Base-by-base conservation (phyloP, 2,329 filamentous ascomycete species). In the Pochonia chlamydosporia region DNA sequence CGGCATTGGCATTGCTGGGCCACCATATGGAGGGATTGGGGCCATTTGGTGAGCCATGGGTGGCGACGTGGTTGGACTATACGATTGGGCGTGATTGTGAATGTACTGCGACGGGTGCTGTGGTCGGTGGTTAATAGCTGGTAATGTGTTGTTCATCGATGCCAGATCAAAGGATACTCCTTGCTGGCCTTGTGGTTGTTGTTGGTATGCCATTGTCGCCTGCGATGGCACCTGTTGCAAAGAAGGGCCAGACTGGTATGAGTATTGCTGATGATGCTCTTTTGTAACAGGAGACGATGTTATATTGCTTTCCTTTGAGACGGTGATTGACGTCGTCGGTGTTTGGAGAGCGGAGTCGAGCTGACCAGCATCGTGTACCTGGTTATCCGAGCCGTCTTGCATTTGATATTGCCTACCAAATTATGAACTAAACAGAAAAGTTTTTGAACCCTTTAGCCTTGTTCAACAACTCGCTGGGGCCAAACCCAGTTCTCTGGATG, bases 121-220 rank as follows among this genome's bases (percentile, higher is more conserved):
- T 25, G 62, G 60, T 48, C 66, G 66, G 54, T 71, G 74, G 6
- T 56, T 59, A 21, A 61, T 50, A 28, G 67, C 65, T 0, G 75
- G 74, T 25, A 78, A 61, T 42, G 71, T 59, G 52, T 63, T 69
- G 25, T 63, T 61, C 65, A 79, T 68, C 14, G 62, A 52, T 18
- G 55, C 60, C 74, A 78, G 75, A 53, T 73, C 74, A 59, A 74
- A 79, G 7, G 66, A n/a, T n/a, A n/a, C 61, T 4, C 54, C 65
- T 40, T 56, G 54, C 13, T 57, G 55, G 26, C 48, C 46, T 2
- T 48, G 54, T 4, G 54, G 44, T 28, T 50, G 51, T 16, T 56
- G 51, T 31, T 62, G 59, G 39, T 63, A 59, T 43, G 63, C 53
- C 65, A 73, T 71, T 46, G 72, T 69, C 52, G 70, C 63, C 47